phyloP scores from a whole-genome alignment of 2,329 filamentous ascomycete species.

The Colletotrichum graminicola region DNA sequence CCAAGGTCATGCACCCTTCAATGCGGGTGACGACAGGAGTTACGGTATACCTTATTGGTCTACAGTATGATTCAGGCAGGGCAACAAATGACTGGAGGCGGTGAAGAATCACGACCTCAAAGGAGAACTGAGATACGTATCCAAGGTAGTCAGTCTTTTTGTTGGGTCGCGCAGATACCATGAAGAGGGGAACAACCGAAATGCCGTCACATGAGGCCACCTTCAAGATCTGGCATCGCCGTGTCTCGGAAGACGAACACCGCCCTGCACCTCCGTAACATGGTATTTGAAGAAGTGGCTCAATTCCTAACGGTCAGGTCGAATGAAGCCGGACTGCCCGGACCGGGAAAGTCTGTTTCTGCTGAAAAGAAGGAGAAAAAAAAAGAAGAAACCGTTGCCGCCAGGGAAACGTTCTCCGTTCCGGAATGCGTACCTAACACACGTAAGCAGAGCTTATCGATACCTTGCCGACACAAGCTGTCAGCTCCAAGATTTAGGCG shows the following conservation, averaged over 20 bases:
- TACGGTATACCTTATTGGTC: not conserved
- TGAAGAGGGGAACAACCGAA: not conserved
- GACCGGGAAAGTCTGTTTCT: conserved; percentile 6
- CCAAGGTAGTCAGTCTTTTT: not conserved
- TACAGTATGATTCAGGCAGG: not conserved
- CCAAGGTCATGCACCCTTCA: not conserved
- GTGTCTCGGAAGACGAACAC: conserved; percentile 20
- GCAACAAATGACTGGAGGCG: conserved; percentile 12
- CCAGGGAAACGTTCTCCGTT: not conserved
- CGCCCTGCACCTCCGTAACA: not conserved
- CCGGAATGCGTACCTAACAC: conserved; percentile 7
- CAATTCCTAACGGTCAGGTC: not conserved
- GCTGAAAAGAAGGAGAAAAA: not conserved
- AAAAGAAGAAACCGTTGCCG: not conserved
- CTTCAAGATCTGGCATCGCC: conserved; percentile 18
- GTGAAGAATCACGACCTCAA: conserved; percentile 11
- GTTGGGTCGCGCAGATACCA: too few relatives aligned
- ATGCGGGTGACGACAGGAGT: not conserved
- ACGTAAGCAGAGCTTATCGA: conserved; percentile 34
- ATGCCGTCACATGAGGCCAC: conserved; percentile 5
- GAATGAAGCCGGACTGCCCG: not conserved
- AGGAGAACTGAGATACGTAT: not conserved
- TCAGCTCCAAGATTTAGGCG: conserved; percentile 37
- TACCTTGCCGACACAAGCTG: conserved; percentile 8
- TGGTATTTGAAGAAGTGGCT: not conserved